These are phyloP conservation scores for Rhizophora apiculata DNA, from an alignment of 345 rosid genomes.

Conservation along the genomic window DNA sequence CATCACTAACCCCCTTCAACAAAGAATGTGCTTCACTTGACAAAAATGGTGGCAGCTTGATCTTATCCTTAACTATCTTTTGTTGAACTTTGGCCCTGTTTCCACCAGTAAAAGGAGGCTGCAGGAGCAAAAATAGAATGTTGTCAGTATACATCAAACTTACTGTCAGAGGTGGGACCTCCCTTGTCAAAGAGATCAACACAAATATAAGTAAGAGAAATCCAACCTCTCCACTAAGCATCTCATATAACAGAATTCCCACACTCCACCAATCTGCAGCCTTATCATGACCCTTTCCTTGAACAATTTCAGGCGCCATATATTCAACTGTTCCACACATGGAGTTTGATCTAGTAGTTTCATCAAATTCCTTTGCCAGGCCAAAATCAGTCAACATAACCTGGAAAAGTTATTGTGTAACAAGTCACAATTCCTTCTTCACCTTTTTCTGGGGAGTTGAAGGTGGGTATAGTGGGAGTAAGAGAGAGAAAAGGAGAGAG, in stretches of 20 bases:
- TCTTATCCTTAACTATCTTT: conserved; percentile 77
- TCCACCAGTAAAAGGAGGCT: conserved; percentile 80
- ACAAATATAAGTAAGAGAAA: not conserved
- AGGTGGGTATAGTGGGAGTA: not conserved
- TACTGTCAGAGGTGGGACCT: too few species aligned
- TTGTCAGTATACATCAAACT: too few species aligned
- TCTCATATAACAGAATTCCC: conserved; percentile 81
- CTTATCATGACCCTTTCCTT: conserved; percentile 89
- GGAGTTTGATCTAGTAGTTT: conserved; percentile 83
- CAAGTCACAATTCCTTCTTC: conserved; percentile 4
- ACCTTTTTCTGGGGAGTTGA: not conserved
- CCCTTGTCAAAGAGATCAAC: too few species aligned
- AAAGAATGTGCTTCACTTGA: conserved; percentile 76
- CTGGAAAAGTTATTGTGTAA: conserved; percentile 28
- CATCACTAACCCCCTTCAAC: conserved; percentile 63
- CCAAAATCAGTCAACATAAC: conserved; percentile 90
- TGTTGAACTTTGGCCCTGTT: conserved; percentile 63
- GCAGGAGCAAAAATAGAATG: conserved; percentile 17
- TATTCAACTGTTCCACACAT: conserved; percentile 92
- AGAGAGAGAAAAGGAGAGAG: conserved; percentile 19
- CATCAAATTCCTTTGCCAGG: conserved; percentile 79
- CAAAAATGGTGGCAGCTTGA: conserved; percentile 67
- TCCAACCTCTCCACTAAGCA: conserved; percentile 86
- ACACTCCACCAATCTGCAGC: conserved; percentile 99
- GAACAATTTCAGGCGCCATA: conserved; percentile 91